Conservation (phyloP, 2,329 filamentous ascomycete genomes). For the Fusarium poae region DNA sequence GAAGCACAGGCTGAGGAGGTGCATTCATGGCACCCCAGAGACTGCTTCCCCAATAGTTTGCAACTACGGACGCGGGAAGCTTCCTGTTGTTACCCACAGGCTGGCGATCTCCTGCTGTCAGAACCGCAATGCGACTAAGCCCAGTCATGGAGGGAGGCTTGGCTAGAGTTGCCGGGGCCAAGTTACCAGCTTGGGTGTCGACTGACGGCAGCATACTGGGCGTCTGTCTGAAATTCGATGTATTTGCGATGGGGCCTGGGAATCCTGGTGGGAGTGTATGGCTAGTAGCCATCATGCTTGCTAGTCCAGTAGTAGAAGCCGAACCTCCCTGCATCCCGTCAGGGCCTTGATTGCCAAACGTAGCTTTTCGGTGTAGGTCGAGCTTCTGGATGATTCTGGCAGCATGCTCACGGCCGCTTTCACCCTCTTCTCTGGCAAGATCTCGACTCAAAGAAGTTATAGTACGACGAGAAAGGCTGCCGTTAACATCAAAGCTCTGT, state of each 20-base stretch:
- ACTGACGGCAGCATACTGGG: constrained; percentile 54
- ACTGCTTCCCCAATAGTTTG: constrained; percentile 92
- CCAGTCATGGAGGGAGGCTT: constrained; percentile 87
- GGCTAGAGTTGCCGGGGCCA: constrained; percentile 86
- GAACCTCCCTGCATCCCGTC: constrained; percentile 56
- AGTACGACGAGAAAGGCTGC: constrained; percentile 64
- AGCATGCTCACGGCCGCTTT: constrained; percentile 83
- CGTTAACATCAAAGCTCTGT: constrained; percentile 78
- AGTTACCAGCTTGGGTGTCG: constrained; percentile 68
- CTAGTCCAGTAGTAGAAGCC: constrained; percentile 74
- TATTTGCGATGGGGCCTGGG: constrained; percentile 50
- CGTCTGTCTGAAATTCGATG: constrained; percentile 48
- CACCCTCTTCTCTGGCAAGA: constrained; percentile 74
- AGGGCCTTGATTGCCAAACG: constrained; percentile 62
- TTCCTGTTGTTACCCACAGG: constrained; percentile 75
- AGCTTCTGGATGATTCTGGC: constrained; percentile 93
- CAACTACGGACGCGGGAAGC: constrained; percentile 87
- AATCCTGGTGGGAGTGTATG: constrained; percentile 80
- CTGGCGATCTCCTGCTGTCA: constrained; percentile 81
- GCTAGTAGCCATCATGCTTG: constrained; percentile 86
- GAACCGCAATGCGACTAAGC: constrained; percentile 86
- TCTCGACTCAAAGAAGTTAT: constrained; percentile 65
- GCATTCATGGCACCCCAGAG: constrained; percentile 70
- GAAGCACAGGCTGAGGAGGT: constrained; percentile 50
- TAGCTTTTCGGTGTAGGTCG: constrained; percentile 86